Percentiles rank a stretch among this genome's conserved stretches.
These are phyloP conservation scores for Penicillium frequentans DNA, from an alignment of 2,329 filamentous ascomycete species.

Conservation along the genomic window DNA sequence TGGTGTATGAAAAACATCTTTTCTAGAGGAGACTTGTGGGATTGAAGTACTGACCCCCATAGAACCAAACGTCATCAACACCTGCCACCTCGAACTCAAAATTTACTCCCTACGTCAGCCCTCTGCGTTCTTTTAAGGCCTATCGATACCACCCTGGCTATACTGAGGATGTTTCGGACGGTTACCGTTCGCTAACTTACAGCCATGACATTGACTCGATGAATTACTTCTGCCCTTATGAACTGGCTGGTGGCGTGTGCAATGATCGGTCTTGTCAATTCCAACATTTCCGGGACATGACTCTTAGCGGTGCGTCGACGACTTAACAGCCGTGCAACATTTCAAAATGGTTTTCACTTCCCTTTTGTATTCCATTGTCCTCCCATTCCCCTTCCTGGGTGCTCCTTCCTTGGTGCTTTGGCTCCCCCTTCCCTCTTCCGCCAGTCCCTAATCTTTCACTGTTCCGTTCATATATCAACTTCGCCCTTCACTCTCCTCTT, in stretches of 20 bases:
- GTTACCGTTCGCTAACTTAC: conserved; percentile 87
- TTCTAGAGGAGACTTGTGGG: conserved; percentile 6
- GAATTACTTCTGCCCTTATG: conserved; percentile 72
- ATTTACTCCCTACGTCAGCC: conserved; percentile 74
- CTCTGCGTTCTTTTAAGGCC: conserved; percentile 77
- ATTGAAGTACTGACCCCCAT: conserved; percentile 28
- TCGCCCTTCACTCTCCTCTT: conserved; percentile 18
- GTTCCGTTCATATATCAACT: not conserved
- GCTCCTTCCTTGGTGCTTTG: not conserved
- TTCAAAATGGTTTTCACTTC: conserved; percentile 22
- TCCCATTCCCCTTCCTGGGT: not conserved
- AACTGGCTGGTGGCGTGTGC: conserved; percentile 70
- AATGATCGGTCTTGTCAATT: conserved; percentile 70
- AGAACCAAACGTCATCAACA: conserved; percentile 26
- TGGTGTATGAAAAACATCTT: conserved; percentile 32
- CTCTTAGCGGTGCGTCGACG: conserved; percentile 69
- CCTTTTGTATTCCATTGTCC: conserved; percentile 10
- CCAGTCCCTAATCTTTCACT: conserved; percentile 8
- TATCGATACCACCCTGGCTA: conserved; percentile 88
- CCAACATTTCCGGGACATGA: conserved; percentile 78
- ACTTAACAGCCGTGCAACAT: conserved; percentile 29
- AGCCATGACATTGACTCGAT: conserved; percentile 83
- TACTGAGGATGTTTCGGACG: conserved; percentile 66
- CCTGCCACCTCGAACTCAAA: conserved; percentile 20
- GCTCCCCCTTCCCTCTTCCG: conserved; percentile 5